phyloP scores from a whole-genome alignment of 805 yeast genomes.

The Candida ficus region DNA sequence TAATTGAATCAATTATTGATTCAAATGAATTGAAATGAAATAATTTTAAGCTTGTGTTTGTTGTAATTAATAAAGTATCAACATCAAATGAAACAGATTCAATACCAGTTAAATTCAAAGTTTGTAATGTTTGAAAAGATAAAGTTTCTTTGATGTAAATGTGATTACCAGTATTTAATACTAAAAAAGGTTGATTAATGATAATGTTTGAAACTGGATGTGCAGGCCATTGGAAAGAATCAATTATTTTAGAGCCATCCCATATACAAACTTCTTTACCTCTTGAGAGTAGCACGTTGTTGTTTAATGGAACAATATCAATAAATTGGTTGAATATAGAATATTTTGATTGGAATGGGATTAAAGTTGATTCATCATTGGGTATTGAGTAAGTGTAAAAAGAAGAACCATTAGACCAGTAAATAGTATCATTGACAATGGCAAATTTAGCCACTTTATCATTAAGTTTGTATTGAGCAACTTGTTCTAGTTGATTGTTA shows the following conservation, averaged over 20 bases:
- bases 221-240: slow-evolving; percentile 8
- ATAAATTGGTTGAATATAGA: slow-evolving; percentile 4
- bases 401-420: slow-evolving; percentile 6
- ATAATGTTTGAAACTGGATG: slow-evolving; percentile 2
- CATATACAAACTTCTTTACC: slow-evolving; percentile 9
- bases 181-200: slow-evolving; percentile 5
- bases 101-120: slow-evolving; percentile 19
- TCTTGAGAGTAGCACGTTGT: slow-evolving; percentile 5
- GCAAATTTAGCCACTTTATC: slow-evolving; percentile 23
- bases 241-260: too few species aligned
- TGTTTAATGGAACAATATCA: neutral
- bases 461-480: slow-evolving; percentile 22
- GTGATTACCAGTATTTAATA: slow-evolving; percentile 14
- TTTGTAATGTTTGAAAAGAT: slow-evolving; percentile 32
- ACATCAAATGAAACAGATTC: neutral
- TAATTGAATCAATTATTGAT: slow-evolving; percentile 3
- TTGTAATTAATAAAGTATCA: neutral
- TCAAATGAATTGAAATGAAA: slow-evolving; percentile 1
- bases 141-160: slow-evolving; percentile 35
- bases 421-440: slow-evolving; percentile 12
- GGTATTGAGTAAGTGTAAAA: neutral
- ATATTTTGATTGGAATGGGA: slow-evolving; percentile 3
- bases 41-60: neutral
- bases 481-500: slow-evolving; percentile 24
- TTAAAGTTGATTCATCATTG: neutral